These are phyloP conservation scores for Besnoitia besnoiti DNA, from an alignment of 169 alveolate genomes.

Conservation along the genomic window DNA sequence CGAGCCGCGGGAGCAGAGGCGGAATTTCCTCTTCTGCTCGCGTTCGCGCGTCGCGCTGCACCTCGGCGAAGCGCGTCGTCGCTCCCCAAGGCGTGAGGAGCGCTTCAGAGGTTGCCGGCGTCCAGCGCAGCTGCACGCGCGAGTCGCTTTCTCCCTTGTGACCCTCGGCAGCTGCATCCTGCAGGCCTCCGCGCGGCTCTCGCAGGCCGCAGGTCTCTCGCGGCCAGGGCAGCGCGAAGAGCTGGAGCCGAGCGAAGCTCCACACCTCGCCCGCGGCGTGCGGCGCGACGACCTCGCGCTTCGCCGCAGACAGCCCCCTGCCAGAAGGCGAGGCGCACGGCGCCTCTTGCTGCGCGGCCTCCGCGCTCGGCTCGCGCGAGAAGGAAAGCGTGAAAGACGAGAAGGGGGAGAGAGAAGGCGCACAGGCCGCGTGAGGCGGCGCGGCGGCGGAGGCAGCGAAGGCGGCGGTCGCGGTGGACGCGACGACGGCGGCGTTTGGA, in stretches of 20 bases:
- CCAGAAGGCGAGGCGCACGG: background rate
- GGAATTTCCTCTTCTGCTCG: background rate
- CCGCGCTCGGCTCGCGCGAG: background rate
- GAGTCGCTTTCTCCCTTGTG: background rate
- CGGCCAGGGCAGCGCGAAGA: background rate
- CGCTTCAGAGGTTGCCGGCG: constrained; percentile 1
- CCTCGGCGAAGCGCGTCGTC: no score
- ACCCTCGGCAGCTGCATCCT: background rate
- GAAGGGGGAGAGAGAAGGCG: background rate
- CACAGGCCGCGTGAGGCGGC: background rate
- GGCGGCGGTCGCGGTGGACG: no score
- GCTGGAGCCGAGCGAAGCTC: background rate
- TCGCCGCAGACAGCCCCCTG: background rate
- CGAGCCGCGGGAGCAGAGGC: background rate
- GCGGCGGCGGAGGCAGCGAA: background rate
- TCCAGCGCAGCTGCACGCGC: background rate
- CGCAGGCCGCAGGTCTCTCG: background rate
- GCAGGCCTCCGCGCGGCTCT: background rate
- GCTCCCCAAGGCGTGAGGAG: constrained; percentile 9
- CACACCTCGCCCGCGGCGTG: no score
- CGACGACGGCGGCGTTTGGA: no score
- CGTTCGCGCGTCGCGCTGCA: background rate
- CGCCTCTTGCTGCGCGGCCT: background rate
- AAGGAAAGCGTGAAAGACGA: background rate
- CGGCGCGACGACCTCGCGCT: no score